A percentile compares a stretch with the other conserved stretches of the same genome.
Evolutionary conservation across 768 basidiomycete species (phyloP).

Genomic region (Hebeloma cylindrosporum): DNA sequence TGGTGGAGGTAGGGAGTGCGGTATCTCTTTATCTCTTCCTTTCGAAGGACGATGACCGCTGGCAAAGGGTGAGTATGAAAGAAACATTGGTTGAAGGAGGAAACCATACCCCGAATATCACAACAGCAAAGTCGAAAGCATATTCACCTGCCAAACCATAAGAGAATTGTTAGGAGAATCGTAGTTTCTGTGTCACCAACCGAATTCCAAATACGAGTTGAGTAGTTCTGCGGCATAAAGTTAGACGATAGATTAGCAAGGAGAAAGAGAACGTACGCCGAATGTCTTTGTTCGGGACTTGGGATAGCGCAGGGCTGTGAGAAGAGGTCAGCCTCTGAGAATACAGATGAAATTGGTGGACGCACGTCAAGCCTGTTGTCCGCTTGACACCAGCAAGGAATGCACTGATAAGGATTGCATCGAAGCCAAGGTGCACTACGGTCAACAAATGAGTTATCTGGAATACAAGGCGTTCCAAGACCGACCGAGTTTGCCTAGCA

Average conservation of each 20-base stretch:
- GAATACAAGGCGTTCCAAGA: slow-evolving; percentile 2
- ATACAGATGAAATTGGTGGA: slow-evolving; percentile 10
- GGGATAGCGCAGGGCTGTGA: slow-evolving; percentile 67
- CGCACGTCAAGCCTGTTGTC: slow-evolving; percentile 84
- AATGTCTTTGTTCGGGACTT: slow-evolving; percentile 86
- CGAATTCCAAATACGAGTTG: slow-evolving; percentile 76
- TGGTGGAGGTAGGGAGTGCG: background rate
- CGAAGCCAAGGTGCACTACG: slow-evolving; percentile 31
- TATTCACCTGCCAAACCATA: slow-evolving; percentile 66
- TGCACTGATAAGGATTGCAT: slow-evolving; percentile 76
- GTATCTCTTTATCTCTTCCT: slow-evolving; percentile 37
- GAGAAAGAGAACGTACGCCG: slow-evolving; percentile 58
- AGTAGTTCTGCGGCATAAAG: slow-evolving; percentile 54
- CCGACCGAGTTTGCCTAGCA: slow-evolving; percentile 64
- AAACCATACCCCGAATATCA: slow-evolving; percentile 78
- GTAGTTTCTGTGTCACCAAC: slow-evolving; percentile 38
- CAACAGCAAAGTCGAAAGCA: slow-evolving; percentile 82
- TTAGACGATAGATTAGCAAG: background rate
- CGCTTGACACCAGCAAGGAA: slow-evolving; percentile 85
- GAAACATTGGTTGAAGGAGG: background rate
- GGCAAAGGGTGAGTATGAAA: slow-evolving; percentile 6
- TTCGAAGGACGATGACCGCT: slow-evolving; percentile 80
- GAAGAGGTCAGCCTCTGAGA: background rate
- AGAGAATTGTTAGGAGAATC: background rate
- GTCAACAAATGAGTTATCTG: slow-evolving; percentile 13